These are phyloP conservation scores for Salvia hispanica DNA, from an alignment of 257 asterid species.

Conservation along the genomic window DNA sequence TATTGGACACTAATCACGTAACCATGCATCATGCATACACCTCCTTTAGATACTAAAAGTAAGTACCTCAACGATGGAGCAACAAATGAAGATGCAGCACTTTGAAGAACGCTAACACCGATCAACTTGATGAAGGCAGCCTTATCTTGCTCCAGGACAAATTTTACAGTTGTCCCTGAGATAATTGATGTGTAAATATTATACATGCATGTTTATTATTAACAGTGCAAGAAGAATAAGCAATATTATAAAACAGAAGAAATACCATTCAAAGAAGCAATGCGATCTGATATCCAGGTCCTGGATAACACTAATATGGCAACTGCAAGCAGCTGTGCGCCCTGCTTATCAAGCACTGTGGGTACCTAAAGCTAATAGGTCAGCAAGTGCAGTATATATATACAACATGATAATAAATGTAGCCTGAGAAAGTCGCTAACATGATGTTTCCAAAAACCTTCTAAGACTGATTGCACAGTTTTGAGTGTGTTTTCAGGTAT, in stretches of 20 bases:
- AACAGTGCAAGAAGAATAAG: conserved; percentile 30
- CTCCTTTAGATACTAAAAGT: conserved; percentile 28
- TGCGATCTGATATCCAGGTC: conserved; percentile 96
- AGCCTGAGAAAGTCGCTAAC: conserved; percentile 5
- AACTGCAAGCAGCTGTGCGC: conserved; percentile 92
- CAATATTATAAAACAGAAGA: conserved; percentile 18
- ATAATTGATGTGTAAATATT: conserved; percentile 32
- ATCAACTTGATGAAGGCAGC: conserved; percentile 82
- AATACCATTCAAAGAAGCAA: conserved; percentile 94
- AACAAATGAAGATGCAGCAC: conserved; percentile 96
- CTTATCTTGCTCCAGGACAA: conserved; percentile 92
- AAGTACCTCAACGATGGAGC: conserved; percentile 95
- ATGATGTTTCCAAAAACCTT: neutral
- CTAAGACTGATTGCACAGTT: neutral
- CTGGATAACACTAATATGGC: conserved; percentile 89
- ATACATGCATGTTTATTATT: conserved; percentile 19
- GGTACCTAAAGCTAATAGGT: conserved; percentile 68
- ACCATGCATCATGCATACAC: neutral
- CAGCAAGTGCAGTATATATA: conserved; percentile 21
- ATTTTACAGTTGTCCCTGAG: conserved; percentile 94
- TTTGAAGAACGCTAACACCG: conserved; percentile 94
- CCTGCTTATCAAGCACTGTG: conserved; percentile 90
- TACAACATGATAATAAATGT: neutral
- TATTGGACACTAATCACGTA: neutral
- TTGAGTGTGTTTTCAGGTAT: conserved; percentile 4